Evolutionary conservation across 1,139 yeast species (phyloP), one percentile per base, ranked within the genome.

Genomic region (Saccharomyces hybrid): DNA sequence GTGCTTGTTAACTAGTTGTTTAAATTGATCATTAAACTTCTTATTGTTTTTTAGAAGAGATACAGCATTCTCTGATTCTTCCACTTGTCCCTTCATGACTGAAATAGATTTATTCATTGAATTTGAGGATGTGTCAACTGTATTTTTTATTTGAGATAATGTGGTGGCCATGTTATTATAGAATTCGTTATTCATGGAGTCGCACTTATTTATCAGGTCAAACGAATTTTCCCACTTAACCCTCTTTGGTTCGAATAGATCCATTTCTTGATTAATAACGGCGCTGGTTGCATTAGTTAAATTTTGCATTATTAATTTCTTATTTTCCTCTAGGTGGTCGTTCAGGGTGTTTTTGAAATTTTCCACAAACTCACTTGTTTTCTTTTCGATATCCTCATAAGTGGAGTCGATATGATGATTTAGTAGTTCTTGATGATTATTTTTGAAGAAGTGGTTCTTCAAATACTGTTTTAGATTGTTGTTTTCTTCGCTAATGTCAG

Each of bases 181-280:
- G 51, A 69, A 69, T 2, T 55, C 58, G 16, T 61, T 61, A 51
- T 62, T 68, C 14, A 69, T 57, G 1, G 67, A 64, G 58, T 74
- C 77, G 54, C 74, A 68, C 8, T 58, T 55, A 55, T 73, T 72
- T 34, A 73, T 66, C 9, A 70, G 61, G 7, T 65, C 68, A 24
- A 69, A 66, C 0, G 75, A 63, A 2, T 60, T 58, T 53, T 71
- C 71, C 74, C 76, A 73, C 42, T 64, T 67, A 4, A 58, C 53
- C 54, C 61, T 64, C 6, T 65, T 62, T 1, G 73, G 71, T 11
- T 62, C 63, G 47, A 73, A 63, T 8, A 63, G 56, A 1, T 62
- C 51, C 59, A 65, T 64, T 54, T 73, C 76, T 16, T 65, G 60
- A 1, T 63, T 57, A 42, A 73, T 67, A 1, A 73, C 64, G 19